These are phyloP conservation scores for Amphirosellinia nigrospora DNA, from an alignment of 495 filamentous ascomycete genomes.

Conservation along the genomic window DNA sequence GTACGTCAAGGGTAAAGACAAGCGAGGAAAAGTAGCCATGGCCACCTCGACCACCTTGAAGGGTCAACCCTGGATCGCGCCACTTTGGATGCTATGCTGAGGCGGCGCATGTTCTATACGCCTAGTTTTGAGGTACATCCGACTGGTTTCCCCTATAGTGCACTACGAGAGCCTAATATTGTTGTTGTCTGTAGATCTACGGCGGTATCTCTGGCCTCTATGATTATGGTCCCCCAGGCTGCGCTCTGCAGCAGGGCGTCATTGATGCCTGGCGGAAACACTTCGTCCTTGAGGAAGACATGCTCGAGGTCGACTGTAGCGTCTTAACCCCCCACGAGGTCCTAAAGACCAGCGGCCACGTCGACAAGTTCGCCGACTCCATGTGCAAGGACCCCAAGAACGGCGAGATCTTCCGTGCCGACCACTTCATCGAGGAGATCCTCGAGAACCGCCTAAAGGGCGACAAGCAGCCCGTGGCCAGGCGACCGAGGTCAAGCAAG, in stretches of 20 bases:
- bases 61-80: constrained; percentile 86
- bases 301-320: constrained; percentile 88
- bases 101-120: constrained; percentile 90
- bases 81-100: constrained; percentile 80
- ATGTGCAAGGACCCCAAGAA: constrained; percentile 99
- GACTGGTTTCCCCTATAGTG: not conserved
- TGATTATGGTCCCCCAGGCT: constrained; percentile 85
- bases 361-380: constrained; percentile 98
- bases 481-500: constrained; percentile 69
- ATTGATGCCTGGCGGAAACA: constrained; percentile 93
- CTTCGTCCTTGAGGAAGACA: constrained; percentile 87
- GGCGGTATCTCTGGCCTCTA: constrained; percentile 84
- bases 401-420: constrained; percentile 93
- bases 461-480: constrained; percentile 78
- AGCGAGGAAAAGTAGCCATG: constrained; percentile 30
- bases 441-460: constrained; percentile 83
- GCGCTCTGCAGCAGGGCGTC: constrained; percentile 81
- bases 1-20: too few relatives aligned
- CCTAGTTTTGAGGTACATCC: constrained; percentile 75
- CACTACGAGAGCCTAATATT: not conserved
- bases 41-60: constrained; percentile 74
- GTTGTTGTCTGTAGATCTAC: constrained; percentile 63
- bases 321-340: constrained; percentile 88
- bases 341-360: constrained; percentile 94
- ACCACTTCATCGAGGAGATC: constrained; percentile 94